Conservation (phyloP, 768 basidiomycete species). For the Auriscalpium orientale region DNA sequence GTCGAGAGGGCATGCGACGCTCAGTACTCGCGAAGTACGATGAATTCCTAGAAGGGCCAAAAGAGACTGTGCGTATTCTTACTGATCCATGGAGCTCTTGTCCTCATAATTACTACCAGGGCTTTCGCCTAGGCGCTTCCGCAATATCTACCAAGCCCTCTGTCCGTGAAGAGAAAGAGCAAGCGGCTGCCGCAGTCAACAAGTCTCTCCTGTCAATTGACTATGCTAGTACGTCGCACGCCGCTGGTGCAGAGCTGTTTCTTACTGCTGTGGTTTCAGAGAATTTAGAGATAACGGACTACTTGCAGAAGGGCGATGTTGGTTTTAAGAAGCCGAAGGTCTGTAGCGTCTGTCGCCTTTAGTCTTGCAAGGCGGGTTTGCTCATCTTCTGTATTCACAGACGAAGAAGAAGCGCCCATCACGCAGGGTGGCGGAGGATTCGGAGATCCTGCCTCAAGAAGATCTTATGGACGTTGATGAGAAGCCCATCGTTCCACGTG, state of each 20-base stretch:
- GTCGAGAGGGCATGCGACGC: constrained; percentile 70
- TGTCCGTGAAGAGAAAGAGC: constrained; percentile 37
- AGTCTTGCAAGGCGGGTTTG: background rate
- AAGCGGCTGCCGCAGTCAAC: constrained; percentile 57
- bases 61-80: constrained; percentile 48
- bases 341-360: constrained; percentile 29
- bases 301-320: constrained; percentile 82
- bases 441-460: constrained; percentile 34
- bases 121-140: constrained; percentile 78
- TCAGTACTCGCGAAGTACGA: constrained; percentile 90
- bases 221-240: constrained; percentile 67
- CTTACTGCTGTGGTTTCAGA: constrained; percentile 38
- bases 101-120: constrained; percentile 34
- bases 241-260: background rate
- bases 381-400: constrained; percentile 29
- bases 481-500: constrained; percentile 58
- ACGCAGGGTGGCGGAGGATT: constrained; percentile 53
- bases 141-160: constrained; percentile 30
- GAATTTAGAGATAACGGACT: constrained; percentile 81
- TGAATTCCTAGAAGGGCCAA: constrained; percentile 72
- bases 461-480: constrained; percentile 77
- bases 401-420: constrained; percentile 89
- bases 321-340: constrained; percentile 96
- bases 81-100: constrained; percentile 4
- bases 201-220: constrained; percentile 79